Percentiles rank a stretch among this genome's conserved stretches.
phyloP scores from a whole-genome alignment of 257 asterid genomes.

The Solanum boliviense region DNA sequence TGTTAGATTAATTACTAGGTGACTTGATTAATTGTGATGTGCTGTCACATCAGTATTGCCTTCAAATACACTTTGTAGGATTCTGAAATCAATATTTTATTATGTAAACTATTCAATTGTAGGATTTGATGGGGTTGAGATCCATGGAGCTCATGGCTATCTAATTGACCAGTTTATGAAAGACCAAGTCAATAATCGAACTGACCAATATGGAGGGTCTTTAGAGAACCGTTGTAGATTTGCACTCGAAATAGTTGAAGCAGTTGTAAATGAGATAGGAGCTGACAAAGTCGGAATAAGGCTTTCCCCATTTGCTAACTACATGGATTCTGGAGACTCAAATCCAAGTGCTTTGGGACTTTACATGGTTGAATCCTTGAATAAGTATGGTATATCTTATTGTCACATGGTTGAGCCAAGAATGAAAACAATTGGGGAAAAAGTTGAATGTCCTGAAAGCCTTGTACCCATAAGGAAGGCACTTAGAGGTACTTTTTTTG shows the following conservation, averaged over 20 bases:
- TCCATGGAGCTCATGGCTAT: neutral
- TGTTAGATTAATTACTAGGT: neutral
- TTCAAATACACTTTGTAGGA: neutral
- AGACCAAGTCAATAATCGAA: neutral
- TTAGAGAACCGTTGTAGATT: neutral
- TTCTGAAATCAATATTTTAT: neutral
- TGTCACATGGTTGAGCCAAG: neutral
- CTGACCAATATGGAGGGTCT: neutral
- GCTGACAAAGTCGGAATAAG: neutral
- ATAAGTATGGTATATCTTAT: neutral
- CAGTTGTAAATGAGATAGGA: neutral
- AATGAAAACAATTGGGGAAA: neutral
- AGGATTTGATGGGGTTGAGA: neutral
- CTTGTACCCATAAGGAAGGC: neutral
- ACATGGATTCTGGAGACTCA: neutral
- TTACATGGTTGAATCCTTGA: neutral
- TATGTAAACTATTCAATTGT: neutral
- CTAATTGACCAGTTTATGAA: neutral
- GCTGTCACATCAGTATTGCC: neutral
- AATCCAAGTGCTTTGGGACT: neutral
- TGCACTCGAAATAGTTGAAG: neutral
- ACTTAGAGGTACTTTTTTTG: neutral
- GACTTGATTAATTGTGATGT: neutral
- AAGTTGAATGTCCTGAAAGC: neutral
- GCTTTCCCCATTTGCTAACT: neutral